Percentiles rank a stretch among this genome's conserved stretches.
Conservation (phyloP, 2,329 filamentous ascomycete species). For the Trichophyton mentagrophytes region DNA sequence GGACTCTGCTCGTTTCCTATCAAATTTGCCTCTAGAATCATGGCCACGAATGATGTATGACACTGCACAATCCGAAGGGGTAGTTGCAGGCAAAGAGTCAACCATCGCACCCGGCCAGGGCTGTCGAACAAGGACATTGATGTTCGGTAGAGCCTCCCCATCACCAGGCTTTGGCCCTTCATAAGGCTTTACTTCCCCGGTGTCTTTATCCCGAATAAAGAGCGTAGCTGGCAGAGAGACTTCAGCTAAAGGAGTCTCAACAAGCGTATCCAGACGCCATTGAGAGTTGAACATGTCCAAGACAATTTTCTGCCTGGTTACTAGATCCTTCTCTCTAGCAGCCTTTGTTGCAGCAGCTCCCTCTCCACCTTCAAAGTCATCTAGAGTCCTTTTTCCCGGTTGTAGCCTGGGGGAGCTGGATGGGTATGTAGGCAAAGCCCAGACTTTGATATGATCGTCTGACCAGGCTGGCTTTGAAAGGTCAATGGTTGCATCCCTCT, state of each 20-base stretch:
- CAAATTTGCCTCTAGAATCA: constrained; percentile 67
- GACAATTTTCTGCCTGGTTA: constrained; percentile 49
- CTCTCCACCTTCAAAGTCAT: constrained; percentile 33
- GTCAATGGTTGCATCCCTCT: constrained; percentile 13
- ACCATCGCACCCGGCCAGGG: constrained; percentile 67
- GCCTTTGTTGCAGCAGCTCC: not conserved
- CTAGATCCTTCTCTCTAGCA: constrained; percentile 1
- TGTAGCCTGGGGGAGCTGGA: constrained; percentile 18
- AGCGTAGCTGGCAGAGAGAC: constrained; percentile 57
- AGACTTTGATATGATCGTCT: constrained; percentile 68
- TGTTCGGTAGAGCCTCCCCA: constrained; percentile 42
- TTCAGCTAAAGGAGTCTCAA: constrained; percentile 52
- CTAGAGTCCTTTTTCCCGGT: constrained; percentile 36
- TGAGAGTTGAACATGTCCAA: constrained; percentile 64
- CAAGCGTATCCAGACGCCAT: constrained; percentile 59
- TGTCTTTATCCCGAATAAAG: constrained; percentile 50
- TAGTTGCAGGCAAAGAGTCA: constrained; percentile 52
- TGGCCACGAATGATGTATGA: constrained; percentile 78
- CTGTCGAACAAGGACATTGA: constrained; percentile 58
- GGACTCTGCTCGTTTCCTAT: constrained; percentile 48
- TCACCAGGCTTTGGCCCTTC: constrained; percentile 51
- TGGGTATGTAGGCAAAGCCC: constrained; percentile 55
- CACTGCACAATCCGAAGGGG: constrained; percentile 54
- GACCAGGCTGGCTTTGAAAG: constrained; percentile 52
- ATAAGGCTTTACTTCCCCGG: constrained; percentile 51